These are phyloP conservation scores for Cunninghamia lanceolata DNA, from an alignment of 75 land plant species.

Conservation along the genomic window DNA sequence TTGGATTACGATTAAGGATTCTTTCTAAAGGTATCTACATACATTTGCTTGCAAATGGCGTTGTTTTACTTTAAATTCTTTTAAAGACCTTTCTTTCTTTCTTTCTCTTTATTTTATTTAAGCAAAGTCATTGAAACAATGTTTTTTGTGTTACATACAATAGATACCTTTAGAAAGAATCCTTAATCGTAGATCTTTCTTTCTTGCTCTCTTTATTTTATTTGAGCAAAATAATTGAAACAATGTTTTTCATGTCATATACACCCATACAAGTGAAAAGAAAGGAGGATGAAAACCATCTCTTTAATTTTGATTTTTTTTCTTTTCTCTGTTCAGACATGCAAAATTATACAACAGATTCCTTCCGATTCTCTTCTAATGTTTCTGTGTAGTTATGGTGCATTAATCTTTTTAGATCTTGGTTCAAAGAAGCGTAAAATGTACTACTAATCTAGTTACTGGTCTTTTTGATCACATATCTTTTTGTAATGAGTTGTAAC, in stretches of 20 bases:
- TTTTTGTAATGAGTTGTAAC: background rate
- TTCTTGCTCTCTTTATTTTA: background rate
- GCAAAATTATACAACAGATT: background rate
- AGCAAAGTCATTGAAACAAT: background rate
- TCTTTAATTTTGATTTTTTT: background rate
- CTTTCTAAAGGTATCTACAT: background rate
- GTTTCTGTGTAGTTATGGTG: background rate
- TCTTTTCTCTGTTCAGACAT: background rate
- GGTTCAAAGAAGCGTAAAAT: background rate
- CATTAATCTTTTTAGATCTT: background rate
- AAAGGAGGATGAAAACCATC: background rate
- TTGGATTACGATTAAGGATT: background rate
- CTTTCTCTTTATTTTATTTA: background rate
- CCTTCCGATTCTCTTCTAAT: background rate
- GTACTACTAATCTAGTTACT: background rate
- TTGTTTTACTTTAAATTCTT: background rate
- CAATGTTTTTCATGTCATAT: background rate
- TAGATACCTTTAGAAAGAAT: too few relatives aligned
- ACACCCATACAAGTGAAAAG: background rate
- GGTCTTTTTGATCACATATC: background rate
- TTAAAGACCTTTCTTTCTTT: background rate
- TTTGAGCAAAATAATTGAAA: background rate
- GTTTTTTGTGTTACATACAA: background rate
- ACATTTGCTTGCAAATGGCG: background rate
- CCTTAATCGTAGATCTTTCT: background rate